A percentile compares a stretch with the other conserved stretches of the same genome.
Evolutionary conservation across 2,329 filamentous ascomycete species (phyloP).

Genomic region (Eutypa lata): DNA sequence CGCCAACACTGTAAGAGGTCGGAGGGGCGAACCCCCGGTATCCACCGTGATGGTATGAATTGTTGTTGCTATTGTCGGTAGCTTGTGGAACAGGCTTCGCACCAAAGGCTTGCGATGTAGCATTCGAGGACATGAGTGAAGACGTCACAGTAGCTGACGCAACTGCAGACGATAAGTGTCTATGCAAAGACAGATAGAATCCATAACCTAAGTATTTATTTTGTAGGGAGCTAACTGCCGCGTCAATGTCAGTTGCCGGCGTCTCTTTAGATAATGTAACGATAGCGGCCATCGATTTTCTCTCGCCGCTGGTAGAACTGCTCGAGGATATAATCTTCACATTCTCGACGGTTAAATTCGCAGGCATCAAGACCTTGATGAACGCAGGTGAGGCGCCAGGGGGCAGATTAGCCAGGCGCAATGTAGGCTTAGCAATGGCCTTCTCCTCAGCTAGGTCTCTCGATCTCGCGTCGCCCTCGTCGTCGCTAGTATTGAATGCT

Average conservation of each 20-base stretch:
- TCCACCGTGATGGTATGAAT: constrained; percentile 41
- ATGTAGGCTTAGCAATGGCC: constrained; percentile 59
- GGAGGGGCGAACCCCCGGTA: constrained; percentile 73
- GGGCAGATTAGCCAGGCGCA: constrained; percentile 59
- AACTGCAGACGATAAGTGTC: constrained; percentile 79
- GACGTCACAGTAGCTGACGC: constrained; percentile 38
- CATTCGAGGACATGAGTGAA: constrained; percentile 37
- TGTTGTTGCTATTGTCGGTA: constrained; percentile 28
- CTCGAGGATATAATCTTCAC: constrained; percentile 65
- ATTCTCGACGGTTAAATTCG: constrained; percentile 64
- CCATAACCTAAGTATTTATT: constrained; percentile 84
- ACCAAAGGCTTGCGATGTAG: constrained; percentile 68
- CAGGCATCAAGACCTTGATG: constrained; percentile 57
- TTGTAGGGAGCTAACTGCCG: constrained; percentile 72
- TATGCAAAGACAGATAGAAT: constrained; percentile 74
- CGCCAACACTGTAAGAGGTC: constrained; percentile 56
- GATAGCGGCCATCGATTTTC: constrained; percentile 73
- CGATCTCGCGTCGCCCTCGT: constrained; percentile 46
- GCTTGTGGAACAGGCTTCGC: constrained; percentile 60
- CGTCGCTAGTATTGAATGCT: constrained; percentile 69
- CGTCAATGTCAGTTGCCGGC: constrained; percentile 78
- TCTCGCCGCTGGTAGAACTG: constrained; percentile 54
- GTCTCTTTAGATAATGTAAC: constrained; percentile 79
- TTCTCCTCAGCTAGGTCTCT: constrained; percentile 53
- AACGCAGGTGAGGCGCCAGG: constrained; percentile 57